Percentiles rank a stretch among this genome's conserved stretches.
Evolutionary conservation across 257 asterid genomes (phyloP).

Genomic region (Scutellaria galericulata): DNA sequence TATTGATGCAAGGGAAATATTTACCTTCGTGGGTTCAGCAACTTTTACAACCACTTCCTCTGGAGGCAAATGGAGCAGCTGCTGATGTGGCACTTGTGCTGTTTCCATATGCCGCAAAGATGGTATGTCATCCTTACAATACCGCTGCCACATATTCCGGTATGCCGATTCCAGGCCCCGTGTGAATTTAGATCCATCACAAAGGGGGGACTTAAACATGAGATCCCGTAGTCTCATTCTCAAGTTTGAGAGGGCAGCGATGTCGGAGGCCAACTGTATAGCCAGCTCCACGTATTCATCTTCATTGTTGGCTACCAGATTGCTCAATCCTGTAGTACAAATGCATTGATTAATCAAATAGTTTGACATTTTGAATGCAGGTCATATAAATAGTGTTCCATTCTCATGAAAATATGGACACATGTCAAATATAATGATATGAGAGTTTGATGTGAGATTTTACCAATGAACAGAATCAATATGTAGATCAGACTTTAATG

Average conservation of each 20-base stretch:
- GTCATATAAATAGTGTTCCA: too few species aligned
- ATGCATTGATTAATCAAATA: constrained; percentile 6
- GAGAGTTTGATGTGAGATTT: too few species aligned
- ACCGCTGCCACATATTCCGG: constrained; percentile 82
- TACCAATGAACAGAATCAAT: too few species aligned
- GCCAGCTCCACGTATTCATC: constrained; percentile 85
- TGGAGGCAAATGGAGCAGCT: neutral
- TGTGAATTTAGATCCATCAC: constrained; percentile 74
- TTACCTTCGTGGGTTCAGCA: constrained; percentile 40
- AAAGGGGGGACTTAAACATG: constrained; percentile 88
- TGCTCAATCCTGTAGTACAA: constrained; percentile 63
- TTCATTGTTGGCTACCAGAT: constrained; percentile 80
- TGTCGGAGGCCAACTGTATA: constrained; percentile 68
- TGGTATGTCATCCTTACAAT: constrained; percentile 85
- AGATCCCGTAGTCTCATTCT: constrained; percentile 76
- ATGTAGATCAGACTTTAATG: too few species aligned
- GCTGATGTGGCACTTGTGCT: constrained; percentile 40
- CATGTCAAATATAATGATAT: neutral
- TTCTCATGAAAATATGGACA: neutral
- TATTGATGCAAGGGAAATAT: constrained; percentile 34
- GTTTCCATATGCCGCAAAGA: constrained; percentile 64
- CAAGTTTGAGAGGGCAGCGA: constrained; percentile 73
- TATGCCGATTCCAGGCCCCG: constrained; percentile 70
- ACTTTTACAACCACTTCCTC: constrained; percentile 43
- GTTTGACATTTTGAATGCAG: neutral